Evolutionary conservation across 78 protist genomes (phyloP), one percentile per base, ranked within the genome.

Genomic region (Andalucia godoyi): DNA sequence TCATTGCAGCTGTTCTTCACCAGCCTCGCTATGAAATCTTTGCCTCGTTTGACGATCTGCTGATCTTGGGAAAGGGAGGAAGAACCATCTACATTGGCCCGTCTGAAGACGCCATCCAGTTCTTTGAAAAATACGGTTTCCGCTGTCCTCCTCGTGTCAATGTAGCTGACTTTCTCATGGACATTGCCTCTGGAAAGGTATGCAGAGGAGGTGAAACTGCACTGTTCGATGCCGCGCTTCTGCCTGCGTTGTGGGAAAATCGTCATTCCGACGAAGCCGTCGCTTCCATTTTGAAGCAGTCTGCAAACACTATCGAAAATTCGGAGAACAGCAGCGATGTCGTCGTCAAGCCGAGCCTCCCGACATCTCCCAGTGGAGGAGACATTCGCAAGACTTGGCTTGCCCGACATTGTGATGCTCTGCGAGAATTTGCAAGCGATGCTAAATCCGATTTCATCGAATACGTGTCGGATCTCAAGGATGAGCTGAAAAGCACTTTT

Each of bases 21-120:
- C 84, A 78, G 57, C 84, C 84, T 29, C 59, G 76, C 27, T 3
- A 13, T 2, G 63, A 61, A 38, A 71, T 77, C n/a, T 76, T 76
- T 58, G 1, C 2, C 29, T 3, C 32, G 68, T 1, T 57, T 8
- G 27, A 60, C 61, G 1, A 61, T 12, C 13, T 73, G 40, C 47
- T 77, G n/a, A 40, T 77, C 39, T 37, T 77, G 27, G 82, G 59
- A 17, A 4, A 72, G 17, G 66, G 81, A 7, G 82, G 82, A 2
- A 1, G 45, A 18, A 62, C 70, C 36, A 79, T 61, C 10, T 77
- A 61, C 30, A 33, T 72, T 29, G 87, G 87, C 7, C 64, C 71
- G 2, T 29, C 67, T 27, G 2, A 2, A 8, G 0, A 2, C 7
- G 61, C 80, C 4, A 30, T 62, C 25, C 2, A 18, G 15, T 54